A percentile compares a stretch with the other conserved stretches of the same genome.
Evolutionary conservation across 2,329 filamentous ascomycete genomes (phyloP).

Genomic region (Pseudopithomyces chartarum): DNA sequence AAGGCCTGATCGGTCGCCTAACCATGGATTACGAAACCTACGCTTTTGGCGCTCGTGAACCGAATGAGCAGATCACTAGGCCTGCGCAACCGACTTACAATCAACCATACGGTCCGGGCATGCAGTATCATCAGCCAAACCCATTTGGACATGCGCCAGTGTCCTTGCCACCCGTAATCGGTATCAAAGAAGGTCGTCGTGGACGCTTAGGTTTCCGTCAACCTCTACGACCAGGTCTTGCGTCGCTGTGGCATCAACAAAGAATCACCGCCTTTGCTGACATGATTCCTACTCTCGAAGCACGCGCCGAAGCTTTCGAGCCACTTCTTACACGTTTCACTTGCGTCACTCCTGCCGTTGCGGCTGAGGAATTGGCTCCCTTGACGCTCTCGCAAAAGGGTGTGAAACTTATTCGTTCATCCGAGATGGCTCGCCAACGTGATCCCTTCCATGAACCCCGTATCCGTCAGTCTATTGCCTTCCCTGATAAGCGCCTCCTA

Average conservation of each 20-base stretch:
- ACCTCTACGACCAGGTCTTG: conserved; percentile 30
- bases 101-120: conserved; percentile 10
- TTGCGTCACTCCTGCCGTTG: conserved; percentile 87
- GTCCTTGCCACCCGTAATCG: conserved; percentile 19
- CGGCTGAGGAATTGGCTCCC: conserved; percentile 76
- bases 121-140: conserved; percentile 17
- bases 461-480: conserved; percentile 91
- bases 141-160: conserved; percentile 30
- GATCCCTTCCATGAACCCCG: conserved; percentile 95
- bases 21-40: conserved; percentile 58
- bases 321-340: conserved; percentile 83
- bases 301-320: conserved; percentile 74
- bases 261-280: conserved; percentile 67
- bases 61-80: conserved; percentile 20
- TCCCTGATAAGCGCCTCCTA: conserved; percentile 92
- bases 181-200: conserved; percentile 50
- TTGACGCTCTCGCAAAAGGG: conserved; percentile 66
- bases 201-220: conserved; percentile 38
- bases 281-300: conserved; percentile 75
- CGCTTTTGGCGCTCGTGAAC: conserved; percentile 49
- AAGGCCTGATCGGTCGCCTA: conserved; percentile 74
- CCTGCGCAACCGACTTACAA: conserved; percentile 9
- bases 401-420: conserved; percentile 60
- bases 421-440: conserved; percentile 59
- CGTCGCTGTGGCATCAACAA: conserved; percentile 71